Conservation (phyloP, 805 yeast species). For the Pichia scutulata region DNA sequence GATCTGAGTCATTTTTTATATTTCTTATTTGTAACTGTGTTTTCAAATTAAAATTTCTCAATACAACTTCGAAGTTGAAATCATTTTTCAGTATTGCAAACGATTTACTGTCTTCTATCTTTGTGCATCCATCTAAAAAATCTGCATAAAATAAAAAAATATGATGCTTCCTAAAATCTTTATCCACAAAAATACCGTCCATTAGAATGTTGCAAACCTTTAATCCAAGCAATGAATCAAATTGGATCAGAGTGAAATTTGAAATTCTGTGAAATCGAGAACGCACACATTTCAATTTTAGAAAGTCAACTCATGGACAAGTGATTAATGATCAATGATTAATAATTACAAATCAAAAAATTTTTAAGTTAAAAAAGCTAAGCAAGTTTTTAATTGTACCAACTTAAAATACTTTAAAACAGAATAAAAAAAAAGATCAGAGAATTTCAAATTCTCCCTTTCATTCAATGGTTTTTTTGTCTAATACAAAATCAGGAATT, state of each 20-base stretch:
- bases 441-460: too few species aligned
- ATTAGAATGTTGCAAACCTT: not conserved
- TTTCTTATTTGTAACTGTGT: constrained; percentile 36
- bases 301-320: too few species aligned
- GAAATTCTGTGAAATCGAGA: too few species aligned
- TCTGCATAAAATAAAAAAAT: constrained; percentile 4
- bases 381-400: too few species aligned
- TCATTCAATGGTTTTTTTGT: not conserved
- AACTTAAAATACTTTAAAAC: too few species aligned
- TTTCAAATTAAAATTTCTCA: constrained; percentile 19
- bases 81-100: constrained; percentile 11
- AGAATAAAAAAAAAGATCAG: too few species aligned
- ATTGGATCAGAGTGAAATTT: too few species aligned
- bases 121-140: not conserved
- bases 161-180: not conserved
- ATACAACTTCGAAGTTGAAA: constrained; percentile 13
- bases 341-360: too few species aligned
- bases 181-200: not conserved
- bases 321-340: too few species aligned
- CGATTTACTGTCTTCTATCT: not conserved
- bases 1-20: constrained; percentile 30
- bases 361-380: too few species aligned
- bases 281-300: too few species aligned
- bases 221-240: too few species aligned
- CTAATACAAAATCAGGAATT: not conserved